Conservation (phyloP, 1,139 yeast species). For the Nadsonia starkeyi-henricii region DNA sequence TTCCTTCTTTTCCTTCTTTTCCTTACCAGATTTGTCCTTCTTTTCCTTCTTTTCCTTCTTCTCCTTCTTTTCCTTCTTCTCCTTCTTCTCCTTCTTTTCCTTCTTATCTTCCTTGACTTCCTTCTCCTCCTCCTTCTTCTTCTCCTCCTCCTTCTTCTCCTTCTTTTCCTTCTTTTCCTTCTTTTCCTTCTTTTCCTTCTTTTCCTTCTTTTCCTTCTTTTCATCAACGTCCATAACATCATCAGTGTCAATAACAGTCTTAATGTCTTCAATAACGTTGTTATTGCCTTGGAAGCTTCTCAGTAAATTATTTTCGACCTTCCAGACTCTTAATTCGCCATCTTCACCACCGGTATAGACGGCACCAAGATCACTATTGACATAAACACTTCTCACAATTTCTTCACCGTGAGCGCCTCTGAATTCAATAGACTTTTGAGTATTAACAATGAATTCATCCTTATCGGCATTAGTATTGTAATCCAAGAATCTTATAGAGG, state of each 20-base stretch:
- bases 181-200: not conserved
- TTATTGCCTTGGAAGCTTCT: not conserved
- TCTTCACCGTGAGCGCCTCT: slow-evolving; percentile 75
- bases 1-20: not conserved
- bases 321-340: slow-evolving; percentile 61
- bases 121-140: not conserved
- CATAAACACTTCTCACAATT: slow-evolving; percentile 58
- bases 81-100: not conserved
- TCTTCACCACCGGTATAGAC: slow-evolving; percentile 82
- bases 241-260: not conserved
- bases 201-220: not conserved
- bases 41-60: not conserved
- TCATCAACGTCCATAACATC: not conserved
- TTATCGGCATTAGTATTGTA: slow-evolving; percentile 25
- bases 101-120: not conserved
- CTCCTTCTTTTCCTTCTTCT: not conserved
- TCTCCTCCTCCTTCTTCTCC: not conserved
- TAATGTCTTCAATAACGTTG: not conserved
- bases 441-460: slow-evolving; percentile 26
- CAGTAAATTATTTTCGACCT: slow-evolving; percentile 11
- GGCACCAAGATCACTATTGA: slow-evolving; percentile 24
- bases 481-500: slow-evolving; percentile 23
- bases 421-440: slow-evolving; percentile 32
- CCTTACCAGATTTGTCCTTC: not conserved
- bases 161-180: not conserved